phyloP scores from a whole-genome alignment of 148 eudicot genomes.

The Arbutus unedo region DNA sequence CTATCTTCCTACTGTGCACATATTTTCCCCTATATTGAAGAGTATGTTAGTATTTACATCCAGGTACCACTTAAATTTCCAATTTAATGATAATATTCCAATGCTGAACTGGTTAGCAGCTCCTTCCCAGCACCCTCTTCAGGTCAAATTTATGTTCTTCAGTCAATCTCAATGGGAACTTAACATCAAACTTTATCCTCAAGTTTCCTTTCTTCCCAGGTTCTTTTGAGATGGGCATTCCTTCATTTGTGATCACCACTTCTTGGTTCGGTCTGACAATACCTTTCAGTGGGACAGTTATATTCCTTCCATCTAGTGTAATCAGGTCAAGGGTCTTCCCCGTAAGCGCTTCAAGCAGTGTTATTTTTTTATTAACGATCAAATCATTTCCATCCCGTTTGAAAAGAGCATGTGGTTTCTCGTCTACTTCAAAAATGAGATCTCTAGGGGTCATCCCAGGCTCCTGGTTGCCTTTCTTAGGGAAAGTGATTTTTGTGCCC shows the following conservation, averaged over 20 bases:
- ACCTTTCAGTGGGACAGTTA: slow-evolving; percentile 40
- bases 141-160: slow-evolving; percentile 57
- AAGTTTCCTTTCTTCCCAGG: slow-evolving; percentile 63
- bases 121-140: slow-evolving; percentile 46
- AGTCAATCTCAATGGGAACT: slow-evolving; percentile 61
- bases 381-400: slow-evolving; percentile 85
- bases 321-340: slow-evolving; percentile 53
- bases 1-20: slow-evolving; percentile 49
- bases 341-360: slow-evolving; percentile 75
- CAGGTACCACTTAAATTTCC: not conserved
- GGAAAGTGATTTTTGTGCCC: slow-evolving; percentile 85
- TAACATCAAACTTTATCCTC: slow-evolving; percentile 60
- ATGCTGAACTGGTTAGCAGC: slow-evolving; percentile 12
- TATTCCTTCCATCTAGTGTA: slow-evolving; percentile 59
- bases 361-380: slow-evolving; percentile 42
- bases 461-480: slow-evolving; percentile 78
- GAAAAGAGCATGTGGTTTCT: slow-evolving; percentile 67
- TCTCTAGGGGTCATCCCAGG: slow-evolving; percentile 57
- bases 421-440: slow-evolving; percentile 69
- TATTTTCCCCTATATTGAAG: slow-evolving; percentile 18
- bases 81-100: slow-evolving; percentile 4
- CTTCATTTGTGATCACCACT: slow-evolving; percentile 51
- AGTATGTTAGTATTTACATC: slow-evolving; percentile 8
- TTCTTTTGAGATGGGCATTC: slow-evolving; percentile 80
- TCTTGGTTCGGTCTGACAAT: slow-evolving; percentile 61